Evolutionary conservation across 257 asterid species (phyloP).

Genomic region (Catharanthus roseus): DNA sequence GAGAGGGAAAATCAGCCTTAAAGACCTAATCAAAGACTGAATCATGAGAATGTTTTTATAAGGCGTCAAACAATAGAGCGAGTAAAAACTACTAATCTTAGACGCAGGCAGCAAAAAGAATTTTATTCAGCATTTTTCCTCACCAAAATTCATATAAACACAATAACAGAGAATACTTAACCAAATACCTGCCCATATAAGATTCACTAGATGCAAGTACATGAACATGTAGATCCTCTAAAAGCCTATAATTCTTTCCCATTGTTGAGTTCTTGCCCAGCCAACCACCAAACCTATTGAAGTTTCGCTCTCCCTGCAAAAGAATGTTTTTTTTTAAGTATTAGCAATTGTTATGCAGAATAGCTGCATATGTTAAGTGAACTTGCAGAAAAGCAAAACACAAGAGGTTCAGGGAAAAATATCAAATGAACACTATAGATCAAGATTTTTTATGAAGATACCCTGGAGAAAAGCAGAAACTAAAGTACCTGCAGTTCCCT

Average conservation of each 20-base stretch:
- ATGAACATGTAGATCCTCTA: conserved; percentile 93
- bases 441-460: background rate
- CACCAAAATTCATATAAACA: background rate
- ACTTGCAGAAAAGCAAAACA: background rate
- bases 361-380: background rate
- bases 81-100: background rate
- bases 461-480: background rate
- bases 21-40: background rate
- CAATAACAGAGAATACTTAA: conserved; percentile 1
- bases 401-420: background rate
- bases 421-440: background rate
- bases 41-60: background rate
- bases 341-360: background rate
- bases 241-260: conserved; percentile 78
- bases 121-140: conserved; percentile 1
- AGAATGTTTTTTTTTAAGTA: background rate
- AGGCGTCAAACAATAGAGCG: background rate
- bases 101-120: background rate
- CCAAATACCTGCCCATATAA: conserved; percentile 66
- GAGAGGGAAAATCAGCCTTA: background rate
- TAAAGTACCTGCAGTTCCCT: background rate
- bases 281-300: conserved; percentile 98
- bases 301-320: conserved; percentile 90
- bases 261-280: conserved; percentile 91
- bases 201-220: conserved; percentile 85